Base-by-base conservation (phyloP, 2,329 filamentous ascomycete genomes). In the Epichloe baconii region DNA sequence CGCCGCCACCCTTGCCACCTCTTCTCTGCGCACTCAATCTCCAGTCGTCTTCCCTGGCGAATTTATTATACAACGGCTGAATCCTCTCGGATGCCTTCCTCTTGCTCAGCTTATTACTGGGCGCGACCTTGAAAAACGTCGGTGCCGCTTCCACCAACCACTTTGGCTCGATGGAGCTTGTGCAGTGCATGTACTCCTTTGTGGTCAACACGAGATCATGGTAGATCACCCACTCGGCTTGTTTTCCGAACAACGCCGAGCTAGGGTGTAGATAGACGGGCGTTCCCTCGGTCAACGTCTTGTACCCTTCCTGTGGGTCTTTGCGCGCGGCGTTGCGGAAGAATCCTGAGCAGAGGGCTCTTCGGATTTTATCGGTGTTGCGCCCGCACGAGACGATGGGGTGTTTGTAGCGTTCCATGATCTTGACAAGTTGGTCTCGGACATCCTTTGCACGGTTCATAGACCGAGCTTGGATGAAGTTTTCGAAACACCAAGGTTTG, bases 131-230 rank as follows among this genome's bases (percentile, higher is more conserved):
- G 81, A 97, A 98, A 73, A 97, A 98, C 0, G 89, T 96, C 10
- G 94, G 93, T n/a, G 94, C 93, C 12, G 90, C 91, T 61, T 96
- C 90, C 1, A 97, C 89, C 21, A 98, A 78, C 82, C 82, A 85
- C 63, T 95, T 95, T 8, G 93, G 91, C 69, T 98, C 93, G 61
- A 98, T 97, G 4, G 80, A 79, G 3, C 88, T 95, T 14, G 89
- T 93, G 64, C 81, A 87, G 62, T 95, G 90, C 93, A 98, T 97
- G 68, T 97, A 98, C 71, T 98, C 93, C 71, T 95, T 91, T 23
- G 86, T 94, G 23, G 93, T 98, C 60, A 97, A 77, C 7, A 97
- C 88, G 19, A 98, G 74, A 49, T 82, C 84, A 63, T 96, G 85
- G 65, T 95, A 98, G 51, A 98, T 87, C 36, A 97, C 93, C 76